Conservation (phyloP, 2,329 filamentous ascomycete species). For the Penicillium sp. region DNA sequence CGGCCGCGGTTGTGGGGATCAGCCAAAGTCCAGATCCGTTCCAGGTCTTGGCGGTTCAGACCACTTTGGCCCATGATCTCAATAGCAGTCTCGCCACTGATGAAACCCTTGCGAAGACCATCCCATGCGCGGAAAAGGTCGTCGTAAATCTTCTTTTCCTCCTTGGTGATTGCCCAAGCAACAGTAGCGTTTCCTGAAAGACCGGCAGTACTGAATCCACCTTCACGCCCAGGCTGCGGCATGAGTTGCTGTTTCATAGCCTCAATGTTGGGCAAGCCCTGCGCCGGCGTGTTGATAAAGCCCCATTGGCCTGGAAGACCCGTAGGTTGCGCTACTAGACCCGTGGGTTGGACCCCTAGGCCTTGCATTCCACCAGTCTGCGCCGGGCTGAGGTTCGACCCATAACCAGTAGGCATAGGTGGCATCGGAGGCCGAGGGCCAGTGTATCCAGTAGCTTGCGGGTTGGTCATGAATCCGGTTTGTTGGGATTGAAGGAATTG, state of each 20-base stretch:
- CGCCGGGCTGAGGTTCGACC: conserved; percentile 58
- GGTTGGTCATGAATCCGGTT: conserved; percentile 69
- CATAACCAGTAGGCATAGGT: conserved; percentile 75
- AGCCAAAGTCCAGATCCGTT: conserved; percentile 90
- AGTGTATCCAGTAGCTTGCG: conserved; percentile 74
- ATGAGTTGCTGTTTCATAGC: conserved; percentile 92
- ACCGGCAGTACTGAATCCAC: conserved; percentile 78
- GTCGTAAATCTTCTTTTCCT: conserved; percentile 97
- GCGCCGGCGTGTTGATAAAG: conserved; percentile 89
- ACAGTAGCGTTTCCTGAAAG: conserved; percentile 92
- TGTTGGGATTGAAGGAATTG: conserved; percentile 64
- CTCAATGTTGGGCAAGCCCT: conserved; percentile 89
- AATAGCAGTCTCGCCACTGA: conserved; percentile 87
- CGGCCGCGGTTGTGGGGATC: conserved; percentile 93
- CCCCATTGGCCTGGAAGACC: conserved; percentile 94
- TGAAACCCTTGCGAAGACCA: conserved; percentile 86
- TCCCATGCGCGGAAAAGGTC: conserved; percentile 95
- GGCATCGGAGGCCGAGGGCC: conserved; percentile 78
- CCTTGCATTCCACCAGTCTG: conserved; percentile 66
- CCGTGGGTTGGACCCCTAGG: conserved; percentile 85
- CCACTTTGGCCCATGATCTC: conserved; percentile 98
- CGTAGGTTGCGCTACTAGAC: conserved; percentile 88
- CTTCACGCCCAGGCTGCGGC: conserved; percentile 91
- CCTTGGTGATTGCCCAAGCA: conserved; percentile 97
- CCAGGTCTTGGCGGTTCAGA: conserved; percentile 82